A percentile compares a stretch with the other conserved stretches of the same genome.
These are phyloP conservation scores for Schoenoplectus triqueter DNA, from an alignment of 202 grass and related monocot species.

Conservation along the genomic window DNA sequence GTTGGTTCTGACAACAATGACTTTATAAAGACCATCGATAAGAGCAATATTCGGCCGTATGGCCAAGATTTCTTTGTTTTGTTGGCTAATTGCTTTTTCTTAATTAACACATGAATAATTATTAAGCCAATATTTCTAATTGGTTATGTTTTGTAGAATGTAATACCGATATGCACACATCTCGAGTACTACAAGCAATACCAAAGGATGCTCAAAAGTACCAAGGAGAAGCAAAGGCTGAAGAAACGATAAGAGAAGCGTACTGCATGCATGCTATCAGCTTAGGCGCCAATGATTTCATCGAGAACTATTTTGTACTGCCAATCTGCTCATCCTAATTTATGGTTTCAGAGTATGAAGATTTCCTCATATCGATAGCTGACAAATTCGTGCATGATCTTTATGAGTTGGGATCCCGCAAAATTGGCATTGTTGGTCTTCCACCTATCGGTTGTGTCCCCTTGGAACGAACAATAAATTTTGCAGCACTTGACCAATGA, in stretches of 20 bases:
- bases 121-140: background rate
- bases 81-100: background rate
- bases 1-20: conserved; percentile 67
- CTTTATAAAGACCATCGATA: conserved; percentile 34
- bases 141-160: conserved; percentile 37
- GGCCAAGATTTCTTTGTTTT: conserved; percentile 45
- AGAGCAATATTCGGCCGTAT: conserved; percentile 58
- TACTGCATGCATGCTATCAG: conserved; percentile 28
- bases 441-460: conserved; percentile 44
- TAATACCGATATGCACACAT: conserved; percentile 18
- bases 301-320: conserved; percentile 42
- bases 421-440: conserved; percentile 32
- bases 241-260: conserved; percentile 32
- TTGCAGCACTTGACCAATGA: background rate
- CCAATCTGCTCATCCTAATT: background rate
- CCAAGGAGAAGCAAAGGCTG: conserved; percentile 35
- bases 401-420: conserved; percentile 35
- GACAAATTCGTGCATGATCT: conserved; percentile 32
- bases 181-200: conserved; percentile 46
- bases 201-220: conserved; percentile 17
- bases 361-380: conserved; percentile 27
- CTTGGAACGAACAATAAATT: conserved; percentile 8
- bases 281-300: conserved; percentile 45
- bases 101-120: background rate
- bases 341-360: conserved; percentile 35